Conservation (phyloP, 805 yeast species). For the Candida parachauliodes region DNA sequence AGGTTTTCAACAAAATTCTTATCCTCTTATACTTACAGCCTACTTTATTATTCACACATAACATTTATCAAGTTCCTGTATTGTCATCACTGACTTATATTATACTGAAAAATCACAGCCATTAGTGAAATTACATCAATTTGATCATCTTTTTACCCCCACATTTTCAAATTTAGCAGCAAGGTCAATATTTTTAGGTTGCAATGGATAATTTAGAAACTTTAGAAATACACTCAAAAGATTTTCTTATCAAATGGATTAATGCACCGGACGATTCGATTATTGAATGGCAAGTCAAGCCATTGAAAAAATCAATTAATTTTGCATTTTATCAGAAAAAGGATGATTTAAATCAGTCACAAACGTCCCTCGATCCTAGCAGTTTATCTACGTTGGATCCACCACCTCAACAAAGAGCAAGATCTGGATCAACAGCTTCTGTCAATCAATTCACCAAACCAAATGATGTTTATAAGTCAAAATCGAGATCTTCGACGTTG, state of each 20-base stretch:
- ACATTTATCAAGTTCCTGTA: too few relatives aligned
- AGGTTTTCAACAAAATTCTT: too few relatives aligned
- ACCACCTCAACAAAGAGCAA: constrained; percentile 4
- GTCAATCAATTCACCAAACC: constrained; percentile 11
- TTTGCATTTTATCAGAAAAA: constrained; percentile 37
- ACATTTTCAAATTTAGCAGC: background rate
- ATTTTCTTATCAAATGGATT: constrained; percentile 90
- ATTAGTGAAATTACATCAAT: too few relatives aligned
- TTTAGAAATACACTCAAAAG: constrained; percentile 83
- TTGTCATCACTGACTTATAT: too few relatives aligned
- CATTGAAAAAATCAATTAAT: constrained; percentile 48
- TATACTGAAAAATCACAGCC: too few relatives aligned
- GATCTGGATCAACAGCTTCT: constrained; percentile 12
- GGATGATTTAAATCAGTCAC: constrained; percentile 15
- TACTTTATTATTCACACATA: too few relatives aligned
- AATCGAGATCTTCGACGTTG: constrained; percentile 37
- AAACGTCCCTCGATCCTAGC: constrained; percentile 2
- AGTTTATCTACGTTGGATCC: background rate
- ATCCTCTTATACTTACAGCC: too few relatives aligned
- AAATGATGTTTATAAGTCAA: constrained; percentile 20
- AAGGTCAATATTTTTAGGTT: too few relatives aligned
- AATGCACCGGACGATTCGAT: constrained; percentile 63
- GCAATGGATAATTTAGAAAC: constrained; percentile 52
- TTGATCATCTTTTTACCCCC: too few relatives aligned
- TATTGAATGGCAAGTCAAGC: constrained; percentile 79